Conservation (phyloP, 352 stramenopile species). For the Phytophthora tubulina region DNA sequence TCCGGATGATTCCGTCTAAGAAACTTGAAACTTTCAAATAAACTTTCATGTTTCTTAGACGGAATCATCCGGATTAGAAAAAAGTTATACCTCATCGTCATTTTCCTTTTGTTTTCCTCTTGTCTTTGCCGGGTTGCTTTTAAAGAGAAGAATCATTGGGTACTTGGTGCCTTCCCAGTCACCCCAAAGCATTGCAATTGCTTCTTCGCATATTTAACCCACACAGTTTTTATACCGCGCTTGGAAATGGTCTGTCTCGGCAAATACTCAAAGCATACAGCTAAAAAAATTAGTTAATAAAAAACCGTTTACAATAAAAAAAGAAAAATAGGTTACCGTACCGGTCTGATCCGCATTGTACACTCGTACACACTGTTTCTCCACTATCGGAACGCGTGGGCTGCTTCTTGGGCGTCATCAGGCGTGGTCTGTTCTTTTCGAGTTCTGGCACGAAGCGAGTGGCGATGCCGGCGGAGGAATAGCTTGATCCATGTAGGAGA, state of each 20-base stretch:
- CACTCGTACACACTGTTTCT: conserved; percentile 3
- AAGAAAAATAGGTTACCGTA: not conserved
- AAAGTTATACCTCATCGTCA: not conserved
- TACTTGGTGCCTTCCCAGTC: conserved; percentile 5
- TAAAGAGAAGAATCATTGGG: not conserved
- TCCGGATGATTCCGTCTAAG: too few relatives aligned
- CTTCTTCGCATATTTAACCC: conserved; percentile 8
- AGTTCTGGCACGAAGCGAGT: not conserved
- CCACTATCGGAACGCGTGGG: not conserved
- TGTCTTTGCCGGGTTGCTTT: not conserved
- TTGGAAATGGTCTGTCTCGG: conserved; percentile 5
- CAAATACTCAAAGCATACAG: not conserved
- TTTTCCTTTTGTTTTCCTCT: not conserved
- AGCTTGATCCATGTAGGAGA: conserved; percentile 11
- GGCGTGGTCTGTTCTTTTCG: conserved; percentile 4
- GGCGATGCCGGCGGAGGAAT: not conserved
- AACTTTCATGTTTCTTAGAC: too few relatives aligned
- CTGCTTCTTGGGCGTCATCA: not conserved
- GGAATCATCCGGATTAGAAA: too few relatives aligned
- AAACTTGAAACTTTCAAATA: too few relatives aligned
- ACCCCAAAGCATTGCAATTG: conserved; percentile 2
- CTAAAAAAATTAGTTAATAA: not conserved
- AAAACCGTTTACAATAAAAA: not conserved
- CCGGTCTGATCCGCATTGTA: conserved; percentile 17
- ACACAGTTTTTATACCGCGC: conserved; percentile 6